Conservation (phyloP, 306 rosid genomes). For the Vigna angularis region DNA sequence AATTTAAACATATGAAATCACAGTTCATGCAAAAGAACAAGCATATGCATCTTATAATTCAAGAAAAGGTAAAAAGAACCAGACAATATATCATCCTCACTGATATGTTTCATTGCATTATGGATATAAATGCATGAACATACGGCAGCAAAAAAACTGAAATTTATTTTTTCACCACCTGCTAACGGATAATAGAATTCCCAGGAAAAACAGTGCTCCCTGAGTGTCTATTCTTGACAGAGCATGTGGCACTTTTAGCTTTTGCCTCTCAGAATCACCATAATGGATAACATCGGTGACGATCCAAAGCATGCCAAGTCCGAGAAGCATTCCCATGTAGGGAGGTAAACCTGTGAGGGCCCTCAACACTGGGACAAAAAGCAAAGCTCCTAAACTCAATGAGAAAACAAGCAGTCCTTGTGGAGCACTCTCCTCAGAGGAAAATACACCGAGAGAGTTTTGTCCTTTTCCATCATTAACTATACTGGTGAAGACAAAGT, state of each 20-base stretch:
- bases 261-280: slow-evolving; percentile 95
- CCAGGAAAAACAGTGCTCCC: slow-evolving; percentile 90
- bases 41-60: neutral
- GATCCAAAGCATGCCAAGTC: slow-evolving; percentile 96
- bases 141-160: neutral
- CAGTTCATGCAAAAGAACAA: slow-evolving; percentile 15
- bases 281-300: slow-evolving; percentile 94
- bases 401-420: slow-evolving; percentile 87
- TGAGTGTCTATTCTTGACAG: slow-evolving; percentile 94
- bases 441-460: slow-evolving; percentile 60
- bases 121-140: neutral
- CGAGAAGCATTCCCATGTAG: slow-evolving; percentile 89
- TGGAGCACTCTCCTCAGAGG: slow-evolving; percentile 96
- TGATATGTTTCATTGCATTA: neutral
- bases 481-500: slow-evolving; percentile 64
- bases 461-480: slow-evolving; percentile 68
- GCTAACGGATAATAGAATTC: slow-evolving; percentile 94
- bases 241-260: slow-evolving; percentile 93
- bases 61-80: neutral
- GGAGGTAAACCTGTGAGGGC: slow-evolving; percentile 96
- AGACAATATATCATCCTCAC: slow-evolving; percentile 3
- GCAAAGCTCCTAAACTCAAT: slow-evolving; percentile 86
- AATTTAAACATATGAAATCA: slow-evolving; percentile 7
- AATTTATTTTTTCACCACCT: slow-evolving; percentile 55
- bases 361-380: slow-evolving; percentile 91